Conservation (phyloP, 2,329 filamentous ascomycete species). For the Aspergillus texensis region DNA sequence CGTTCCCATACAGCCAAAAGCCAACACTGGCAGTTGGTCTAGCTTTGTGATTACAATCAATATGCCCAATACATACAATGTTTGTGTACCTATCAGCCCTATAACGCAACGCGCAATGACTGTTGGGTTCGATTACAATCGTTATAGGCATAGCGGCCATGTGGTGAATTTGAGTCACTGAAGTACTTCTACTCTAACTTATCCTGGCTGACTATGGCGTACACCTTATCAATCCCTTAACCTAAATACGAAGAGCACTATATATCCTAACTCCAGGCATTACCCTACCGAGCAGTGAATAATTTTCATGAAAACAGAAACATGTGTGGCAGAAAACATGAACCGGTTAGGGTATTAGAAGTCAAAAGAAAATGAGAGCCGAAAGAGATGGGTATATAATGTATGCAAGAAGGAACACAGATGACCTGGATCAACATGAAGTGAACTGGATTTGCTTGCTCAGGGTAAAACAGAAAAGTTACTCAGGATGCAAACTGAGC, state of each 20-base stretch:
- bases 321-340: background rate
- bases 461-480: background rate
- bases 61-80: background rate
- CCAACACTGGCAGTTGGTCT: background rate
- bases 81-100: background rate
- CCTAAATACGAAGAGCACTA: background rate
- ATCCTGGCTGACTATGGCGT: background rate
- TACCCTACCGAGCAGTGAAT: background rate
- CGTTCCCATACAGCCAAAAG: background rate
- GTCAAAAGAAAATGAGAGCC: background rate
- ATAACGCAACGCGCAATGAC: background rate
- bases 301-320: background rate
- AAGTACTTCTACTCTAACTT: background rate
- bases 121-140: background rate
- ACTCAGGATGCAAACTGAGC: background rate
- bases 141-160: background rate
- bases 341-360: background rate
- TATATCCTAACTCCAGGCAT: background rate
- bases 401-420: background rate
- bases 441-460: background rate
- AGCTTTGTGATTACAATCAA: no score
- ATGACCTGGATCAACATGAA: background rate
- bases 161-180: background rate
- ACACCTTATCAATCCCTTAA: background rate
- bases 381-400: background rate